These are phyloP conservation scores for Globisporangium orthogonon DNA, from an alignment of 352 stramenopile species.

Conservation along the genomic window DNA sequence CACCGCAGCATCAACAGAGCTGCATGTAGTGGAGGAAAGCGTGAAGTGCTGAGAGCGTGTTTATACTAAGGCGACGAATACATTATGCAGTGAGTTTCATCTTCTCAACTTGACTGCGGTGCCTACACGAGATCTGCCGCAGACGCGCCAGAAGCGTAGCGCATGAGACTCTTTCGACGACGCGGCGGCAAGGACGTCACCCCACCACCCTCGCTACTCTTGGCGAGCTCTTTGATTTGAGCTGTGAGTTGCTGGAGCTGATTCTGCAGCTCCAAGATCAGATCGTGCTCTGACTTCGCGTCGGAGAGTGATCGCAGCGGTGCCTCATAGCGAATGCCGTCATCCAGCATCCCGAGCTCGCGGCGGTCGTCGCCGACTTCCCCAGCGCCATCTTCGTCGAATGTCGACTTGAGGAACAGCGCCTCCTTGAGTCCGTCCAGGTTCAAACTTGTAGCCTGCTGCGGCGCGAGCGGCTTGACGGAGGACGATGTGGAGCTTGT, in stretches of 20 bases:
- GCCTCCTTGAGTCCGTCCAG: constrained; percentile 11
- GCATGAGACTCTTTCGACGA: constrained; percentile 10
- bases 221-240: constrained; percentile 7
- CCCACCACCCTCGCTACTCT: background rate
- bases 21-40: background rate
- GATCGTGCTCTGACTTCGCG: constrained; percentile 8
- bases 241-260: constrained; percentile 14
- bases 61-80: background rate
- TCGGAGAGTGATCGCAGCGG: constrained; percentile 1
- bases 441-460: constrained; percentile 7
- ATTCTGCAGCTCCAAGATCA: constrained; percentile 12
- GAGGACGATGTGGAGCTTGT: constrained; percentile 8
- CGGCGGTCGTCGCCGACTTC: background rate
- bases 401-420: constrained; percentile 15
- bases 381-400: constrained; percentile 6
- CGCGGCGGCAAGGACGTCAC: background rate
- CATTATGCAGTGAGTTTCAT: background rate
- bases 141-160: constrained; percentile 4
- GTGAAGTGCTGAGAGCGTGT: background rate
- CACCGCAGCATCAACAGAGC: background rate
- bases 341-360: constrained; percentile 10
- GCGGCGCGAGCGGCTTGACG: constrained; percentile 8
- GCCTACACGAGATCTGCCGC: constrained; percentile 3
- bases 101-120: too few species aligned
- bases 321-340: constrained; percentile 13